Base-by-base conservation (phyloP, 2,329 filamentous ascomycete species). In the Microdochium bolleyi region DNA sequence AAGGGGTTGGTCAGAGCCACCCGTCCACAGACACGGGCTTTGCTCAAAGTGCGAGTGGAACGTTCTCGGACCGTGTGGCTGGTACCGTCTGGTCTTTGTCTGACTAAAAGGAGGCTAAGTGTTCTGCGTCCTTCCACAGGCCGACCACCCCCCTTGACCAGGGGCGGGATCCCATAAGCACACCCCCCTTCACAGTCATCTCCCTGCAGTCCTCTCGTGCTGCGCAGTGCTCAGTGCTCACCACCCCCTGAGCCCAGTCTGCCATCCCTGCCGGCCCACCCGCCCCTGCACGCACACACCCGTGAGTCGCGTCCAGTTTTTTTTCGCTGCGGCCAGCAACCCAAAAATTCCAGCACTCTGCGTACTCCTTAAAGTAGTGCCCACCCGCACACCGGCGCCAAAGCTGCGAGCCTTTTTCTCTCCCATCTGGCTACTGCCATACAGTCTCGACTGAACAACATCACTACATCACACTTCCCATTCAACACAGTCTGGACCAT, bases 401-500 rank as follows among this genome's bases (percentile, higher is more conserved):
- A 16, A 10, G 41, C 41, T 46, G 41, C 41, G 19, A 46, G 41
- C 22, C 41, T 22, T 46, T 46, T 46, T 16, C 19, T 46, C 41
- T 46, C 19, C 19, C 41, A 46, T 46, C 41, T 46, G 41, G 41
- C 41, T 46, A 16, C 22, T 24, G 41, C 41, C 41, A 22, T 3
- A 7, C 41, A 46, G 41, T 46, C 41, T 21, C 41, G 41, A 46
- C 41, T 46, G 41, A 16, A 46, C 41, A 21, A 30, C 21, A 14
- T 13, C 48, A 19, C 21, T 24, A 49, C 25, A 25, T 4, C 22
- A 16, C 8, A 19, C 24, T 30, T 30, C 27, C 24, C 13, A 19
- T 10, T 13, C 7, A 19, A 4, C 24, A 19, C 48, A 61, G 34
- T 52, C 67, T 72, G 68, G 70, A 67, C 62, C 58, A 48, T 52